Conservation (phyloP, 768 basidiomycete species). For the Lepiota brunneoincarnata region DNA sequence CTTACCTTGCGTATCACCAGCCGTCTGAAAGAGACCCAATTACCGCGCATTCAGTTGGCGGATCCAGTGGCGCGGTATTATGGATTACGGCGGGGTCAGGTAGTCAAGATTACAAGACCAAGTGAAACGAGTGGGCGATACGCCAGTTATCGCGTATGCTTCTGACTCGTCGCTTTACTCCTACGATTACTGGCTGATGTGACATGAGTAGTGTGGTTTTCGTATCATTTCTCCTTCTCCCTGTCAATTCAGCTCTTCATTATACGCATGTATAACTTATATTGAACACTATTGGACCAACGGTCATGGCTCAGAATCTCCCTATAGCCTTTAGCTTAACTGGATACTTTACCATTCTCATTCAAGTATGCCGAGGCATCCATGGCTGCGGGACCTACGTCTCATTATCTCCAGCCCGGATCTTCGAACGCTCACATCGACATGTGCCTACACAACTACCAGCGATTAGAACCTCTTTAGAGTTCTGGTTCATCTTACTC, state of each 20-base stretch:
- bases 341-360: neutral
- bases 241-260: neutral
- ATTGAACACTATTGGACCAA: constrained; percentile 3
- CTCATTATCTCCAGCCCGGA: constrained; percentile 7
- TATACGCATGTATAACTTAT: constrained; percentile 2
- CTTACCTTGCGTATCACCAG: constrained; percentile 38
- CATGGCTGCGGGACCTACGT: constrained; percentile 8
- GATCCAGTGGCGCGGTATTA: constrained; percentile 99
- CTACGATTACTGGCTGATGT: neutral
- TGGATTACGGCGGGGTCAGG: constrained; percentile 91
- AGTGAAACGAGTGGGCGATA: constrained; percentile 96
- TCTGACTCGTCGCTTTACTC: constrained; percentile 35
- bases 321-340: neutral
- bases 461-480: constrained; percentile 2
- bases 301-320: constrained; percentile 5
- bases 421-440: neutral
- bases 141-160: constrained; percentile 90
- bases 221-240: constrained; percentile 2
- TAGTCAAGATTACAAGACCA: constrained; percentile 96
- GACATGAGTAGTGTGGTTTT: neutral
- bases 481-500: neutral
- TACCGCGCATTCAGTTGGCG: constrained; percentile 93
- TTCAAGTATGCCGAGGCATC: constrained; percentile 9
- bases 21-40: constrained; percentile 95
- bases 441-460: neutral